Conservation (phyloP, 75 land plant species). For the Azolla pinnata region DNA sequence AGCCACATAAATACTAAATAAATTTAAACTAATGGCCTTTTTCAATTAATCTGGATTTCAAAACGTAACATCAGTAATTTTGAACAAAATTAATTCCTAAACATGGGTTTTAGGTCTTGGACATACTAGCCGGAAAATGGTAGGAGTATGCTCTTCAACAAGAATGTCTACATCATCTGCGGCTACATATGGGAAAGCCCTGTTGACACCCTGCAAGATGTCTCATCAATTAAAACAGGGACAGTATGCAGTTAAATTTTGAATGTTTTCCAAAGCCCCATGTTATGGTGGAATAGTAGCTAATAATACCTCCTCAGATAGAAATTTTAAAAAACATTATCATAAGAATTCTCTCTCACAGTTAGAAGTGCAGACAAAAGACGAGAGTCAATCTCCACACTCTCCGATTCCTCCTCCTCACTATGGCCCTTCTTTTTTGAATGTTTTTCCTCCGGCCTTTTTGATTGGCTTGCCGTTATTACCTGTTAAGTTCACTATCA, state of each 20-base stretch:
- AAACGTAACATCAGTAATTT: no score
- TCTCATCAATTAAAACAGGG: neutral
- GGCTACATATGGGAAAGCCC: slow-evolving; percentile 86
- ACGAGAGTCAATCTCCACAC: slow-evolving; percentile 72
- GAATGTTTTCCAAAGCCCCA: no score
- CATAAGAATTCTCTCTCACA: slow-evolving; percentile 36
- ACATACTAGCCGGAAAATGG: slow-evolving; percentile 69
- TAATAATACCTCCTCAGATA: neutral
- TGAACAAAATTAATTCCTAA: no score
- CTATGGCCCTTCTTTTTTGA: slow-evolving; percentile 14
- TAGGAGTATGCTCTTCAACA: slow-evolving; percentile 79
- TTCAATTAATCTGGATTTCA: no score
- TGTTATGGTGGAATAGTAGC: neutral
- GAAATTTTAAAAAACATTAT: neutral
- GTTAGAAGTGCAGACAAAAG: slow-evolving; percentile 78
- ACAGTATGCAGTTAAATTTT: no score
- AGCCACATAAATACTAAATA: neutral
- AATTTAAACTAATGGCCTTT: no score
- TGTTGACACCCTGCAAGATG: slow-evolving; percentile 81
- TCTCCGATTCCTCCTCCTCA: slow-evolving; percentile 17
- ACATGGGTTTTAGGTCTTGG: neutral
- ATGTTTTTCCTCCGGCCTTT: slow-evolving; percentile 11
- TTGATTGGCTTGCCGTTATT: neutral
- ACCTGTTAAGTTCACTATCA: no score
- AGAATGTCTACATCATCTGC: slow-evolving; percentile 71